phyloP scores from a whole-genome alignment of 2,329 filamentous ascomycete species.

The Xylaria sp. region DNA sequence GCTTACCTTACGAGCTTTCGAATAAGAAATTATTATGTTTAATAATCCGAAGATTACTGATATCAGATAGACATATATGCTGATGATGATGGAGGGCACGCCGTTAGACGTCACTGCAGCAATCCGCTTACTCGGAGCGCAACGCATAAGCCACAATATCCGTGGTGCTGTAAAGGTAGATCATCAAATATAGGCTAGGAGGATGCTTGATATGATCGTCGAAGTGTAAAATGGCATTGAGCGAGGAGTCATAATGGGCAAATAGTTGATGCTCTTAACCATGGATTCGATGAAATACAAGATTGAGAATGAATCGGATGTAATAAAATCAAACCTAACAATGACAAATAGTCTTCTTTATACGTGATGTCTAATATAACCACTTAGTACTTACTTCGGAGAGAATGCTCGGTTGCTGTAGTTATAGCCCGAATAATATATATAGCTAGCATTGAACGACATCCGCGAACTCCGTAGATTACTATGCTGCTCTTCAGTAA shows the following conservation, averaged over 20 bases:
- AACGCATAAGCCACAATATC: slow-evolving; percentile 81
- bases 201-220: slow-evolving; percentile 50
- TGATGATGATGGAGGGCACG: slow-evolving; percentile 81
- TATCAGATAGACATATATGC: slow-evolving; percentile 52
- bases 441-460: neutral
- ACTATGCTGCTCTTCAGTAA: neutral
- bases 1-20: neutral
- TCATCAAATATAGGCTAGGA: slow-evolving; percentile 61
- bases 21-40: neutral
- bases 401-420: neutral
- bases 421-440: neutral
- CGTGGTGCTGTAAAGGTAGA: slow-evolving; percentile 67
- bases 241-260: slow-evolving; percentile 70
- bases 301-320: slow-evolving; percentile 52
- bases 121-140: slow-evolving; percentile 69
- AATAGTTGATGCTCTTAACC: slow-evolving; percentile 64
- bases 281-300: slow-evolving; percentile 70
- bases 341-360: slow-evolving; percentile 4
- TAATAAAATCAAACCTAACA: slow-evolving; percentile 36
- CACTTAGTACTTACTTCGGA: slow-evolving; percentile 9
- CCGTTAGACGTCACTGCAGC: slow-evolving; percentile 72
- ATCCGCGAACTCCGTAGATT: neutral
- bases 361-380: slow-evolving; percentile 12
- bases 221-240: slow-evolving; percentile 76
- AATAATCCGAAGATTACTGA: neutral